Percentiles rank a stretch among this genome's conserved stretches.
Conservation (phyloP, 371 early-diverging fungal genomes). For the Mucor mucedo region DNA sequence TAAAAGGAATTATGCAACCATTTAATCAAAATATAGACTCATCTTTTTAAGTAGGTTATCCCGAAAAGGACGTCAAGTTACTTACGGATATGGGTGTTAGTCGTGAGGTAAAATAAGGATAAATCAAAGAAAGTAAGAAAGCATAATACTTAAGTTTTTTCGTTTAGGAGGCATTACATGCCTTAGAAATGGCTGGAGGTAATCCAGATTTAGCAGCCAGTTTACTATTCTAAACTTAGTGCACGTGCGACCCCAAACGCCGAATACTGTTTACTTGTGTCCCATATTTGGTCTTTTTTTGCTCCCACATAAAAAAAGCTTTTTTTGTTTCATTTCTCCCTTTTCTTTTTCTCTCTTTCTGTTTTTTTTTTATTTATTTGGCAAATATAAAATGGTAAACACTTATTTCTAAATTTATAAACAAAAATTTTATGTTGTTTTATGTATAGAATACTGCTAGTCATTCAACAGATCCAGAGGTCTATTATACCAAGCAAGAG, state of each 20-base stretch:
- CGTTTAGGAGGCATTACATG: slow-evolving; percentile 76
- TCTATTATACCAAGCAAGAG: slow-evolving; percentile 69
- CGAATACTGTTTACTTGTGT: slow-evolving; percentile 22
- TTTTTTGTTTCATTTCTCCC: slow-evolving; percentile 17
- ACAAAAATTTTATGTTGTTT: neutral
- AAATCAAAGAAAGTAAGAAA: slow-evolving; percentile 45
- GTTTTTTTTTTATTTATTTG: neutral
- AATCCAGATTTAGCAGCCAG: slow-evolving; percentile 88
- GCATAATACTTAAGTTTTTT: neutral
- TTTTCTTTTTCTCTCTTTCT: slow-evolving; percentile 16
- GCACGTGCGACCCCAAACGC: slow-evolving; percentile 1
- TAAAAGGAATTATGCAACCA: neutral
- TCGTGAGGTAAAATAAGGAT: slow-evolving; percentile 41
- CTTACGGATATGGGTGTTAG: slow-evolving; percentile 51
- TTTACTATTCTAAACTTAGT: slow-evolving; percentile 60
- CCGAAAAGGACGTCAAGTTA: slow-evolving; percentile 47
- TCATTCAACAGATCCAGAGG: slow-evolving; percentile 63
- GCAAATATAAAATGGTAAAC: slow-evolving; percentile 13
- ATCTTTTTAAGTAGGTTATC: slow-evolving; percentile 22
- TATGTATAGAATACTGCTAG: slow-evolving; percentile 32
- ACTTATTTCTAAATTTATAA: neutral
- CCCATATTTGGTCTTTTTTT: slow-evolving; percentile 28
- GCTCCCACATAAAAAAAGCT: slow-evolving; percentile 4
- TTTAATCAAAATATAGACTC: neutral
- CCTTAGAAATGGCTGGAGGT: slow-evolving; percentile 83